Conservation (phyloP, 148 eudicot genomes). For the Chenopodium suecicum region DNA sequence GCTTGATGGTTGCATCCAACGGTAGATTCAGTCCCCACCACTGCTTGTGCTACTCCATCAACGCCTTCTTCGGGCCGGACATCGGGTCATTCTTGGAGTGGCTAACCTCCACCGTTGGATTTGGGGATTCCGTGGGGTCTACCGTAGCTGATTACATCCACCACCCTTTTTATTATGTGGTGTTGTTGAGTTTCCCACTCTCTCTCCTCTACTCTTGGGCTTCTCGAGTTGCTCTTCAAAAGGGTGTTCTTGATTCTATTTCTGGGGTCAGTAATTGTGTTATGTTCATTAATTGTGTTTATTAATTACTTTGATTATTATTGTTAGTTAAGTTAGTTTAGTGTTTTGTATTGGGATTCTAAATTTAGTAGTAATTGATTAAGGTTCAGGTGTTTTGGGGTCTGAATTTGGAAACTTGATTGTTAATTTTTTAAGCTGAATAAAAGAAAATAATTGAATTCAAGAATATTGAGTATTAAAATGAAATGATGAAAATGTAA, state of each 20-base stretch:
- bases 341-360: slow-evolving; percentile 6
- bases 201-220: slow-evolving; percentile 57
- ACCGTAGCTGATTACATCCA: slow-evolving; percentile 49
- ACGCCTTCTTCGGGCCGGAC: slow-evolving; percentile 97
- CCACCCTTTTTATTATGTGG: slow-evolving; percentile 64
- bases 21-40: slow-evolving; percentile 89
- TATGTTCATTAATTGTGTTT: not conserved
- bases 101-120: slow-evolving; percentile 61
- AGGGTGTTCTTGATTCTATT: slow-evolving; percentile 56
- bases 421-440: not conserved
- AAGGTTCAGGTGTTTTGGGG: slow-evolving; percentile 3
- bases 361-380: not conserved
- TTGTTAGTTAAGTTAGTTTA: not conserved
- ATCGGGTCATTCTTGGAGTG: slow-evolving; percentile 87
- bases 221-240: slow-evolving; percentile 47
- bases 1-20: slow-evolving; percentile 50
- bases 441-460: not conserved
- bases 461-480: not conserved
- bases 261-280: slow-evolving; percentile 52
- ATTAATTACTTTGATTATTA: not conserved
- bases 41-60: slow-evolving; percentile 70
- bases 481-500: no score
- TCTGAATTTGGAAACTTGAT: not conserved
- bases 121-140: slow-evolving; percentile 42
- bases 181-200: slow-evolving; percentile 70